phyloP scores from a whole-genome alignment of 2,329 filamentous ascomycete species.

The Xylariales sp. region DNA sequence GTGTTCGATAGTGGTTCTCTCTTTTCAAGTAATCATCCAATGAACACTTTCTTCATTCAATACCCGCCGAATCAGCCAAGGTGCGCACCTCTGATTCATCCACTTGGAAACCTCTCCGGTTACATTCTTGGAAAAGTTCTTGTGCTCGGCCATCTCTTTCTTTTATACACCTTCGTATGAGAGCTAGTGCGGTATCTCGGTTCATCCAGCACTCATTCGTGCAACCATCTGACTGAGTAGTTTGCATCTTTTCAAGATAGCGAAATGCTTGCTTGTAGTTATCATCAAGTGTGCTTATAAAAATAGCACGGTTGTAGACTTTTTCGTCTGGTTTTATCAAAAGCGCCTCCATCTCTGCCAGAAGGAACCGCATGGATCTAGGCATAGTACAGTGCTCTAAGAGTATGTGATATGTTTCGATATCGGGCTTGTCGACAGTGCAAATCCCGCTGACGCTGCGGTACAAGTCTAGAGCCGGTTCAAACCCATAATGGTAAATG shows the following conservation, averaged over 20 bases:
- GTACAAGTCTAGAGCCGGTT: slow-evolving; percentile 30
- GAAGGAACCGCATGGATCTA: slow-evolving; percentile 27
- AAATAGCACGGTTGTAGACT: slow-evolving; percentile 27
- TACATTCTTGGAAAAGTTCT: slow-evolving; percentile 25
- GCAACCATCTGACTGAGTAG: slow-evolving; percentile 8
- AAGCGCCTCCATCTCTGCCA: slow-evolving; percentile 32
- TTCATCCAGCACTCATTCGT: slow-evolving; percentile 24
- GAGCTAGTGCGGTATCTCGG: slow-evolving; percentile 23
- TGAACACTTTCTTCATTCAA: too few species aligned
- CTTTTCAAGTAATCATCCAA: too few species aligned
- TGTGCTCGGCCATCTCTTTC: slow-evolving; percentile 28
- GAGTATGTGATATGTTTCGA: slow-evolving; percentile 30
- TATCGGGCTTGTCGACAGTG: slow-evolving; percentile 25
- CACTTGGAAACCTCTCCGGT: slow-evolving; percentile 16
- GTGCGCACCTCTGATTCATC: slow-evolving; percentile 19
- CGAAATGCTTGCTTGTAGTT: slow-evolving; percentile 28
- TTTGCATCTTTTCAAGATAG: slow-evolving; percentile 22
- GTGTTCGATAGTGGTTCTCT: too few species aligned
- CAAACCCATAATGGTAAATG: slow-evolving; percentile 16
- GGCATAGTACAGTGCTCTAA: slow-evolving; percentile 20
- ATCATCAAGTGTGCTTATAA: slow-evolving; percentile 25
- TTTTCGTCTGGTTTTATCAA: slow-evolving; percentile 21
- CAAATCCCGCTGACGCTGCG: slow-evolving; percentile 30
- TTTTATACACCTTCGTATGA: slow-evolving; percentile 28
- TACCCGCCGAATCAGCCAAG: slow-evolving; percentile 11